Evolutionary conservation across 192 early-diverging fungal species (phyloP).

Genomic region (Coemansia furcata): DNA sequence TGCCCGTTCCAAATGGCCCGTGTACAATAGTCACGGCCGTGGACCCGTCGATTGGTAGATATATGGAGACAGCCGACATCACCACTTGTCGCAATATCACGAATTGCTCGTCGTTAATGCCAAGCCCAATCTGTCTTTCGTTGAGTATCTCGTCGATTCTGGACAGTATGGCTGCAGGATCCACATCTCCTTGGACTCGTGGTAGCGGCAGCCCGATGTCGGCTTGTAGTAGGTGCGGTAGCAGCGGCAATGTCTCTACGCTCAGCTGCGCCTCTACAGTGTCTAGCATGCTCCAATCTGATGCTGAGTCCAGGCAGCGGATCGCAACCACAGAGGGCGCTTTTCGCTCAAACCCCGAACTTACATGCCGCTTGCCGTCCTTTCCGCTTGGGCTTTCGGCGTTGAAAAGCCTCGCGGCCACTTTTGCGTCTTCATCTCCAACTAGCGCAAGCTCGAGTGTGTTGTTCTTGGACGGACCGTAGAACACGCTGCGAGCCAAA

Average conservation of each 20-base stretch:
- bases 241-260: conserved; percentile 15
- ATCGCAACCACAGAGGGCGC: conserved; percentile 26
- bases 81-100: conserved; percentile 21
- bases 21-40: conserved; percentile 42
- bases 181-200: background rate
- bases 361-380: background rate
- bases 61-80: conserved; percentile 37
- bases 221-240: conserved; percentile 25
- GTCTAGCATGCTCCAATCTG: conserved; percentile 52
- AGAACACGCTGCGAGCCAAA: conserved; percentile 49
- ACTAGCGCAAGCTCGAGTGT: conserved; percentile 42
- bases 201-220: background rate
- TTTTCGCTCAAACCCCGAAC: background rate
- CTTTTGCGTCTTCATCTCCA: conserved; percentile 41
- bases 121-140: conserved; percentile 9
- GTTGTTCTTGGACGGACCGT: conserved; percentile 50
- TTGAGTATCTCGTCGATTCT: conserved; percentile 2
- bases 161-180: background rate
- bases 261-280: conserved; percentile 27
- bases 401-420: conserved; percentile 28
- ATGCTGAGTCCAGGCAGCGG: conserved; percentile 42
- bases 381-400: background rate
- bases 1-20: conserved; percentile 70
- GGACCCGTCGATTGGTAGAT: conserved; percentile 15
- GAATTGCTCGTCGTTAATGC: conserved; percentile 37